Percentiles rank a stretch among this genome's conserved stretches.
These are phyloP conservation scores for Gyrodon lividus DNA, from an alignment of 768 basidiomycete species.

Conservation along the genomic window DNA sequence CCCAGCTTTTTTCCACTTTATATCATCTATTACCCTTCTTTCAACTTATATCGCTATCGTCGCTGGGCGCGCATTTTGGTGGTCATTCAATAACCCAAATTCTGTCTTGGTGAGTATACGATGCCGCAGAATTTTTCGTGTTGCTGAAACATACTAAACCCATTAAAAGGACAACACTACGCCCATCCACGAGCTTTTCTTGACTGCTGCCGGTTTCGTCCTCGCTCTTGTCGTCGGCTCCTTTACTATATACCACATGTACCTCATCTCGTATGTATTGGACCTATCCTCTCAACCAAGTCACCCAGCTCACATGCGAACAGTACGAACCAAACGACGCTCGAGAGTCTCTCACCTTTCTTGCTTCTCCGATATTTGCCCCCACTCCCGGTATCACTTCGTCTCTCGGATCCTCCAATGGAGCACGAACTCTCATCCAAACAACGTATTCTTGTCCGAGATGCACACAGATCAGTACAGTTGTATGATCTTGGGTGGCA, in stretches of 20 bases:
- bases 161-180: conserved; percentile 53
- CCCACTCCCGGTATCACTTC: conserved; percentile 46
- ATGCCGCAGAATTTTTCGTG: not conserved
- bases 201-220: conserved; percentile 57
- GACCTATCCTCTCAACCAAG: not conserved
- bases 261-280: conserved; percentile 63
- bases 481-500: conserved; percentile 76
- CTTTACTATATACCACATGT: conserved; percentile 74
- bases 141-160: conserved; percentile 4
- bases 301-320: not conserved
- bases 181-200: conserved; percentile 68
- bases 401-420: conserved; percentile 65
- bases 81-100: conserved; percentile 64
- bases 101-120: conserved; percentile 48
- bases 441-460: conserved; percentile 65
- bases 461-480: conserved; percentile 58
- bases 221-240: conserved; percentile 70
- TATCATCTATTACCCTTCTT: conserved; percentile 60
- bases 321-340: conserved; percentile 85
- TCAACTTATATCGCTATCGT: conserved; percentile 59
- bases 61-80: conserved; percentile 53
- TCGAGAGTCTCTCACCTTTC: conserved; percentile 76
- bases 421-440: conserved; percentile 67
- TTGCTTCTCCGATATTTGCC: conserved; percentile 70
- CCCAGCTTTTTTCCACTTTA: conserved; percentile 79